Base-by-base conservation (phyloP, 495 filamentous ascomycete species). In the Aspergillus indologenus region DNA sequence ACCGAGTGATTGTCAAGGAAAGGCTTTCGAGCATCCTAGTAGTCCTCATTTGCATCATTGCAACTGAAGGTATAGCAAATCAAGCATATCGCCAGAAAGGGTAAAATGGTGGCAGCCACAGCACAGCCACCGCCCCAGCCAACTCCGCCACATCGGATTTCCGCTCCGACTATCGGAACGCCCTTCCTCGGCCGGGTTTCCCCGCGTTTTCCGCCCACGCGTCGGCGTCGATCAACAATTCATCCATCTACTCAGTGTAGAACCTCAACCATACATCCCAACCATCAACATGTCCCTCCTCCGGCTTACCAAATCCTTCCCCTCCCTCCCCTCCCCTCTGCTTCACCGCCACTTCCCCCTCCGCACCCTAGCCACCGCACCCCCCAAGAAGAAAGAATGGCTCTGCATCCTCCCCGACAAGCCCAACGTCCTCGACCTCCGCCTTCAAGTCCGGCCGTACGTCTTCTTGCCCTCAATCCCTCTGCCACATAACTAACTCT, bases 391-490 rank as follows among this genome's bases (percentile, higher is more conserved):
- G 48, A 68, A 60, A 20, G 61, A 66, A 29, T 68, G 61, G 15
- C 51, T 68, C 2, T 68, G 66, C 45, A 66, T 66, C 2, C 42
- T 68, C 18, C 66, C 63, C n/a, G 63, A 68, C 44, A 61, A 61
- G 12, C 58, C 63, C 5, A 54, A 65, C 51, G 31, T 53, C 20
- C 23, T 57, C 12, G 53, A 57, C 12, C 15, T 61, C 7, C 51
- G 66, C 14, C 61, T 60, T 31, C 24, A 61, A 22, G 63, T 64
- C 2, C 58, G 58, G 42, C 34, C 47, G 65, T 65, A 29, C 54
- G 52, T n/a, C n/a, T n/a, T n/a, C n/a, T n/a, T n/a, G n/a, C n/a
- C n/a, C n/a, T n/a, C n/a, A n/a, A 11, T 40, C 34, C 34, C 5
- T 40, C 9, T 17, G 45, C 5, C 14, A 22, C 26, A 5, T 23